A percentile compares a stretch with the other conserved stretches of the same genome.
Conservation (phyloP, 1,284 basidiomycete genomes). For the Trametes versicolor region DNA sequence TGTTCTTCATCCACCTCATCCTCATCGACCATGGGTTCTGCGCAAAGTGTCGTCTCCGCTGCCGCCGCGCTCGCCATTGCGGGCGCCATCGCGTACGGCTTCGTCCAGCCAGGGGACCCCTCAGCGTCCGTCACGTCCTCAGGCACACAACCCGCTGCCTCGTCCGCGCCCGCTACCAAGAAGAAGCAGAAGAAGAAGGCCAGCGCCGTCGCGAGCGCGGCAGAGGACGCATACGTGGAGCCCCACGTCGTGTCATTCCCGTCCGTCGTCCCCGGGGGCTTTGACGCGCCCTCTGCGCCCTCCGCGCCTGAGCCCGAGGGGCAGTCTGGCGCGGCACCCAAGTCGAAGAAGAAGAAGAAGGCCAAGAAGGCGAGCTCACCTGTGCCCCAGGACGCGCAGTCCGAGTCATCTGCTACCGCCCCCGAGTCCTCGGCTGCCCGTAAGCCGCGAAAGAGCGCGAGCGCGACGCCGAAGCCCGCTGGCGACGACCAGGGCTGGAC, state of each 20-base stretch:
- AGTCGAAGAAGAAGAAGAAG: slow-evolving; percentile 54
- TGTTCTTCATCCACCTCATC: slow-evolving; percentile 10
- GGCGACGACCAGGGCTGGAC: slow-evolving; percentile 64
- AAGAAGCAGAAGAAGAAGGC: slow-evolving; percentile 53
- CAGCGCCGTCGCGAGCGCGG: slow-evolving; percentile 25
- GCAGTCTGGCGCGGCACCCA: slow-evolving; percentile 29
- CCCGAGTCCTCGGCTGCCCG: slow-evolving; percentile 41
- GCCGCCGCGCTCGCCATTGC: slow-evolving; percentile 52
- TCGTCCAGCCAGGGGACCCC: slow-evolving; percentile 42
- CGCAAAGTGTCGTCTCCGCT: slow-evolving; percentile 56
- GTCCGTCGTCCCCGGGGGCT: slow-evolving; percentile 58
- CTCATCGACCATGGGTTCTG: slow-evolving; percentile 54
- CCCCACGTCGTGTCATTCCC: slow-evolving; percentile 51
- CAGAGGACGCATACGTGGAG: slow-evolving; percentile 34
- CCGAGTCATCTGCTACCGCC: slow-evolving; percentile 47
- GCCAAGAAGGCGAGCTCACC: slow-evolving; percentile 37
- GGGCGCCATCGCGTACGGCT: slow-evolving; percentile 55
- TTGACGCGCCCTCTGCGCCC: slow-evolving; percentile 39
- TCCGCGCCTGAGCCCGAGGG: slow-evolving; percentile 26
- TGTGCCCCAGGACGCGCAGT: slow-evolving; percentile 38
- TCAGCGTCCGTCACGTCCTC: slow-evolving; percentile 26
- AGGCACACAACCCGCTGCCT: slow-evolving; percentile 18
- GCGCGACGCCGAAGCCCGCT: slow-evolving; percentile 33
- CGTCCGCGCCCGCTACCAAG: slow-evolving; percentile 41
- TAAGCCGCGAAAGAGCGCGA: slow-evolving; percentile 41